Conservation (phyloP, 768 basidiomycete genomes). For the Peribolospora baueri region DNA sequence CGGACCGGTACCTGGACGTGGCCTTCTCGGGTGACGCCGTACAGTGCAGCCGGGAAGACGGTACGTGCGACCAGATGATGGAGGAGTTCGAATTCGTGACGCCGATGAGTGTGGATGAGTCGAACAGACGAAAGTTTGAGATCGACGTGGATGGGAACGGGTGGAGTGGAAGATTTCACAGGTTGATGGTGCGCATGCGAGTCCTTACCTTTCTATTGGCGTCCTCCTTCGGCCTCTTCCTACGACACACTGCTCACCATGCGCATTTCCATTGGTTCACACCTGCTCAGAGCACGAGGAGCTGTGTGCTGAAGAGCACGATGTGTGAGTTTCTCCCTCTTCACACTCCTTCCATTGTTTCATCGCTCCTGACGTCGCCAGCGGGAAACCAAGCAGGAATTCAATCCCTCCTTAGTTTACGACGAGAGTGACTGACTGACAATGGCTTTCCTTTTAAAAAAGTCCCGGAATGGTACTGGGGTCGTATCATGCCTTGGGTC, state of each 20-base stretch:
- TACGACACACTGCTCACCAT: too few species aligned
- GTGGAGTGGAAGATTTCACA: slow-evolving; percentile 57
- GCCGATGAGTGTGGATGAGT: slow-evolving; percentile 50
- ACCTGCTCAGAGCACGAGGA: too few species aligned
- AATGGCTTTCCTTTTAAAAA: not conserved
- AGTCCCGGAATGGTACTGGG: slow-evolving; percentile 62
- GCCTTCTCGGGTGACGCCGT: slow-evolving; percentile 56
- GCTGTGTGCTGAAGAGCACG: slow-evolving; percentile 62
- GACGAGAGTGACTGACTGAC: not conserved
- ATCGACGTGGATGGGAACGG: slow-evolving; percentile 87
- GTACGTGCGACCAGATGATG: slow-evolving; percentile 28
- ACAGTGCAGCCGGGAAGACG: slow-evolving; percentile 43
- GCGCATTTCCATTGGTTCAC: too few species aligned
- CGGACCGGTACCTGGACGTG: slow-evolving; percentile 59
- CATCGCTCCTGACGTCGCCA: too few species aligned
- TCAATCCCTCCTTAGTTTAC: not conserved
- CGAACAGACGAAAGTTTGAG: slow-evolving; percentile 78
- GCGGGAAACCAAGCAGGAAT: too few species aligned
- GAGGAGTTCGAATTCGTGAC: slow-evolving; percentile 31
- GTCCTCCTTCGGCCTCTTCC: too few species aligned
- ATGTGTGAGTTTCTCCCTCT: slow-evolving; percentile 19
- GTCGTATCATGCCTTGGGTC: slow-evolving; percentile 78
- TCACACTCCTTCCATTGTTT: not conserved
- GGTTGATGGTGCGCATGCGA: slow-evolving; percentile 14
- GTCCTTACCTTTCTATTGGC: not conserved